These are phyloP conservation scores for Dothistroma septosporum DNA, from an alignment of 2,329 filamentous ascomycete genomes.

Conservation along the genomic window DNA sequence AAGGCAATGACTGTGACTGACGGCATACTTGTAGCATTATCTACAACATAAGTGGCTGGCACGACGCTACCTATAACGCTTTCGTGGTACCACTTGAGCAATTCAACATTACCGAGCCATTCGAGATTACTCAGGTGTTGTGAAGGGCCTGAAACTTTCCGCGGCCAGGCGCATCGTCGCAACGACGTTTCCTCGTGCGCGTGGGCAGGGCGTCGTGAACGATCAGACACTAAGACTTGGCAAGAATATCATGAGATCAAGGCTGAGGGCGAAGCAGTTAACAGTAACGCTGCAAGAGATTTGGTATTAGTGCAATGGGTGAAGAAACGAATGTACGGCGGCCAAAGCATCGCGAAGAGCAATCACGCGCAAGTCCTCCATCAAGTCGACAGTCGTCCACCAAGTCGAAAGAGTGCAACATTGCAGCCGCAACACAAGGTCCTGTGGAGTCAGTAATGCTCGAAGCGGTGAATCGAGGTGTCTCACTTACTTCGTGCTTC, in stretches of 20 bases:
- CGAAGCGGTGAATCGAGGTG: background rate
- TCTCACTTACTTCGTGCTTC: background rate
- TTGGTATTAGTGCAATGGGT: background rate
- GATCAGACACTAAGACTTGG: no score
- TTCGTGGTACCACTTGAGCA: constrained; percentile 11
- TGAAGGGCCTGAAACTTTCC: background rate
- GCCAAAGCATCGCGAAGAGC: background rate
- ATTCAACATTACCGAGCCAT: constrained; percentile 4
- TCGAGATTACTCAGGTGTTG: background rate
- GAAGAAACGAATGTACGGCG: background rate
- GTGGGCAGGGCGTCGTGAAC: no score
- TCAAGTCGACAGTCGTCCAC: background rate
- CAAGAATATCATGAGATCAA: no score
- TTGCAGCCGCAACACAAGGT: background rate
- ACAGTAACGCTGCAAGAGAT: background rate
- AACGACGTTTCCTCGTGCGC: no score
- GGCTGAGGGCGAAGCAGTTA: no score
- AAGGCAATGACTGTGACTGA: background rate
- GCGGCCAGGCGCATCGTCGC: no score
- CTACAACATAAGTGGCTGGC: constrained; percentile 10
- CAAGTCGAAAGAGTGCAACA: background rate
- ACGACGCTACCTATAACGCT: constrained; percentile 12
- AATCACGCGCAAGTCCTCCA: background rate
- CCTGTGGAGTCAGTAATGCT: background rate
- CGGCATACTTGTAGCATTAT: background rate